phyloP scores from a whole-genome alignment of 192 early-diverging fungal genomes.

The Dissophora ornata region DNA sequence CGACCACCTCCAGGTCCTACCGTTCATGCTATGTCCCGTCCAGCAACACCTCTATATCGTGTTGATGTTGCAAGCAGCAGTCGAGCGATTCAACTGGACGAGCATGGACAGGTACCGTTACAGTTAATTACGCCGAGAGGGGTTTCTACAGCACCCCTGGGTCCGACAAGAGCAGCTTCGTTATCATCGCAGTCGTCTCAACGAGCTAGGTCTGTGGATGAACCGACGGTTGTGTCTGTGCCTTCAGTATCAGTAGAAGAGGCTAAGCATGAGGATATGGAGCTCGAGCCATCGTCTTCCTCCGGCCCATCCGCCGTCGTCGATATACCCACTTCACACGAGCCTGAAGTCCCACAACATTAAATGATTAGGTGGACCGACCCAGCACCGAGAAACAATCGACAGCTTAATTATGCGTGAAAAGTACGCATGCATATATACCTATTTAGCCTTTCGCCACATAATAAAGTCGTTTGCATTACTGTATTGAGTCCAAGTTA shows the following conservation, averaged over 20 bases:
- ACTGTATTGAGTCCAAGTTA: no score
- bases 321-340: slow-evolving; percentile 2
- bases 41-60: no score
- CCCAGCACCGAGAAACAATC: no score
- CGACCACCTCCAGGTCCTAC: slow-evolving; percentile 21
- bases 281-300: neutral
- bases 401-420: no score
- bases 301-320: neutral
- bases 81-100: slow-evolving; percentile 27
- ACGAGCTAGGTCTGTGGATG: neutral
- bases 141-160: slow-evolving; percentile 20
- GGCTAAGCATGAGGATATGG: neutral
- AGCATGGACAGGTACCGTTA: slow-evolving; percentile 41
- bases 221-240: neutral
- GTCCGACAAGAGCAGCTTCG: no score
- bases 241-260: neutral
- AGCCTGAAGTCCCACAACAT: neutral
- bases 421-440: no score
- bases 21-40: no score
- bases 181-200: neutral
- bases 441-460: no score
- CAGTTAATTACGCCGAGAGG: slow-evolving; percentile 38
- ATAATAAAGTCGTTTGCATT: no score
- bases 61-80: no score
- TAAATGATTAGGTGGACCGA: no score